Conservation (phyloP, 352 stramenopile species). For the Phytophthora foliorum region DNA sequence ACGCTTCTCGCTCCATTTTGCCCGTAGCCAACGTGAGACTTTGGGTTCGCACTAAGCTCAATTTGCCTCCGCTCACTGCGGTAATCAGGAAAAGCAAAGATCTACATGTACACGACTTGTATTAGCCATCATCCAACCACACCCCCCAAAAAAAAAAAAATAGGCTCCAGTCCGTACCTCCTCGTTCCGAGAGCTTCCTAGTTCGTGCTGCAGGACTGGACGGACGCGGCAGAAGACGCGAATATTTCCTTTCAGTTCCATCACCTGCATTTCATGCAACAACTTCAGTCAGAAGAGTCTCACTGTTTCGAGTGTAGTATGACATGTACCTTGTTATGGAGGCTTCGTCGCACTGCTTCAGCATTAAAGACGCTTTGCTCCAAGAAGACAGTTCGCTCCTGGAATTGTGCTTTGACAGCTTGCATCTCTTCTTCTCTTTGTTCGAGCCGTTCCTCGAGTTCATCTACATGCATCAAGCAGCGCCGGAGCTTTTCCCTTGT, state of each 20-base stretch:
- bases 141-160: background rate
- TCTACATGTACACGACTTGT: constrained; percentile 60
- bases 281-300: constrained; percentile 1
- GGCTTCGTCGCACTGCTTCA: constrained; percentile 76
- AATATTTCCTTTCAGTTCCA: constrained; percentile 98
- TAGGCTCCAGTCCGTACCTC: constrained; percentile 40
- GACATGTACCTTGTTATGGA: constrained; percentile 84
- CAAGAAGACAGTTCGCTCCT: constrained; percentile 44
- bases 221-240: constrained; percentile 96
- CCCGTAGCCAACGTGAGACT: constrained; percentile 78
- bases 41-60: constrained; percentile 71
- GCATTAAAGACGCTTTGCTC: constrained; percentile 66
- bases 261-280: constrained; percentile 67
- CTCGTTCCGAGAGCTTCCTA: constrained; percentile 43
- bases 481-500: constrained; percentile 48
- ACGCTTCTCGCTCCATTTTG: constrained; percentile 61
- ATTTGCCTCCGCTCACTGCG: constrained; percentile 71
- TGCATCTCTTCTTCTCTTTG: constrained; percentile 43
- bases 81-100: constrained; percentile 85
- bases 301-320: background rate
- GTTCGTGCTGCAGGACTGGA: constrained; percentile 86
- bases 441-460: constrained; percentile 50
- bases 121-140: background rate
- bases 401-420: constrained; percentile 35
- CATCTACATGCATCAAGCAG: constrained; percentile 35